These are phyloP conservation scores for Wolfiporia cocos DNA, from an alignment of 1,284 basidiomycete genomes.

Conservation along the genomic window DNA sequence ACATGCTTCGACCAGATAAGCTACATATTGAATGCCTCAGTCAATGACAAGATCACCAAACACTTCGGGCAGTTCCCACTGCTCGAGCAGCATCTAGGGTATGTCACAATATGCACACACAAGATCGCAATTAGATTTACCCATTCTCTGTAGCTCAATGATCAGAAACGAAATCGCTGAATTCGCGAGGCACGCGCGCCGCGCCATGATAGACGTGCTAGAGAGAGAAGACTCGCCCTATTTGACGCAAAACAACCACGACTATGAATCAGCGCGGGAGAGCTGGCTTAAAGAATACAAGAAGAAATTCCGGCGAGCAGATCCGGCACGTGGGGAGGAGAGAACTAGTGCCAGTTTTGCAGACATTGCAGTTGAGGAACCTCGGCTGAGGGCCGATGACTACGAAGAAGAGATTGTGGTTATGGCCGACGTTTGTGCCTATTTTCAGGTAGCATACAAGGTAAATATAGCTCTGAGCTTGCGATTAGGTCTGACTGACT, in stretches of 20 bases:
- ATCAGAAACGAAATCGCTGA: conserved; percentile 8
- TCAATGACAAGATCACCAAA: conserved; percentile 15
- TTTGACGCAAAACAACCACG: conserved; percentile 28
- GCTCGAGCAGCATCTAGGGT: conserved; percentile 26
- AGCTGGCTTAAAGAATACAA: conserved; percentile 19
- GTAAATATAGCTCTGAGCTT: too few species aligned
- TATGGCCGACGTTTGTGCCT: conserved; percentile 23
- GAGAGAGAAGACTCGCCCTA: conserved; percentile 21
- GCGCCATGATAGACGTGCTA: conserved; percentile 18
- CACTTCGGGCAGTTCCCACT: conserved; percentile 30
- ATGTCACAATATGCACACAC: conserved; percentile 1
- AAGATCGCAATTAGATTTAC: too few species aligned
- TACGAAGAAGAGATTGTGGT: conserved; percentile 19
- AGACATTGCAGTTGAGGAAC: background rate
- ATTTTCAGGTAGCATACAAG: conserved; percentile 24
- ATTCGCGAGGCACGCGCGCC: background rate
- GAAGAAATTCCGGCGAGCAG: background rate
- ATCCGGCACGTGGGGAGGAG: background rate
- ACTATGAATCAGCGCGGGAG: conserved; percentile 14
- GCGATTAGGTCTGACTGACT: background rate
- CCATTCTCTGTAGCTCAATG: background rate
- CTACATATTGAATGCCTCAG: conserved; percentile 14
- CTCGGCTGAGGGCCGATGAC: background rate
- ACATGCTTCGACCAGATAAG: conserved; percentile 33
- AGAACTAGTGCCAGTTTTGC: background rate